Evolutionary conservation across 2,329 filamentous ascomycete genomes (phyloP).

Genomic region (Alternaria ethzedia): DNA sequence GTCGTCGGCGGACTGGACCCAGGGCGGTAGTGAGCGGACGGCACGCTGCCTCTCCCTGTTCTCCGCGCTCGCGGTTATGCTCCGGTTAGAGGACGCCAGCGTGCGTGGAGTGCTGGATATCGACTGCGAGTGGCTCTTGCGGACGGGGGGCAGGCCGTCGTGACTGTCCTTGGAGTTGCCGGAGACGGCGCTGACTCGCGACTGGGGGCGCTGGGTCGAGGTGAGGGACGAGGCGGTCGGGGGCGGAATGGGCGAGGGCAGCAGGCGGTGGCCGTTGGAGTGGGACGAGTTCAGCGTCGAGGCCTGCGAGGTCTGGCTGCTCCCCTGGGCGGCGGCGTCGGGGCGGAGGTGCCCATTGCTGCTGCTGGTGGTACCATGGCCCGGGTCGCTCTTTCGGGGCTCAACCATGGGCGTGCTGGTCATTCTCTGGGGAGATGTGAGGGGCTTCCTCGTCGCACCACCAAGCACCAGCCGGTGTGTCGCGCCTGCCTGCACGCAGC

Average conservation of each 20-base stretch:
- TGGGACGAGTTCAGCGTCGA: conserved; percentile 12
- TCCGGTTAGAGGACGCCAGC: conserved; percentile 43
- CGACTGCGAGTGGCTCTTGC: conserved; percentile 44
- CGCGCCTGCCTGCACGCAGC: conserved; percentile 14
- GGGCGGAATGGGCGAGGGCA: conserved; percentile 42
- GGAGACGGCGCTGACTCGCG: conserved; percentile 38
- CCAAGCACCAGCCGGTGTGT: conserved; percentile 17
- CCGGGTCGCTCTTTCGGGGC: conserved; percentile 34
- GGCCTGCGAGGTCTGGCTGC: background rate
- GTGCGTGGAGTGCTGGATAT: conserved; percentile 46
- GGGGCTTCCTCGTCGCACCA: conserved; percentile 29
- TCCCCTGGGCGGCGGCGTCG: conserved; percentile 16
- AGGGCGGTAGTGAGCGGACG: conserved; percentile 47
- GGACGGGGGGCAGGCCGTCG: conserved; percentile 28
- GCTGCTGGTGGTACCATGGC: background rate
- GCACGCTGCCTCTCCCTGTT: conserved; percentile 43
- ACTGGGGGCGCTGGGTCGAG: conserved; percentile 41
- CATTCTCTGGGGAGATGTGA: conserved; percentile 32
- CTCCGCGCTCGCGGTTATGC: conserved; percentile 33
- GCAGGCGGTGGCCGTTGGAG: conserved; percentile 26
- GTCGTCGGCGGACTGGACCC: conserved; percentile 48
- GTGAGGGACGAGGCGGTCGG: conserved; percentile 38
- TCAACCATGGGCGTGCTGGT: conserved; percentile 39
- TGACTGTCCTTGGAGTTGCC: conserved; percentile 33
- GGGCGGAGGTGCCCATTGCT: conserved; percentile 25